These are phyloP conservation scores for Hypoxylon sp. DNA, from an alignment of 2,329 filamentous ascomycete species.

Conservation along the genomic window DNA sequence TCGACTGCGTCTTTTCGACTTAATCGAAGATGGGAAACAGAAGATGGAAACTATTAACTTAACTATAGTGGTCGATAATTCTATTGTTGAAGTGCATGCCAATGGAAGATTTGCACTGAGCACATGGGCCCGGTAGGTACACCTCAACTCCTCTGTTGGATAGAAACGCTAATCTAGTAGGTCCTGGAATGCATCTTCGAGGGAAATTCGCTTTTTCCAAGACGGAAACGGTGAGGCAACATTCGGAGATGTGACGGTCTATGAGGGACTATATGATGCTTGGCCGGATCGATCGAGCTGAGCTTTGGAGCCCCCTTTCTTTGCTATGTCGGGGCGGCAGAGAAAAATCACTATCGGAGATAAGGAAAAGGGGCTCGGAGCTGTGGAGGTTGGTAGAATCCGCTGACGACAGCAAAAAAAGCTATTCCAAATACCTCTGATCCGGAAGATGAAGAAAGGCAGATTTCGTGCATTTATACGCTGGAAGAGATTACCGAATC, in stretches of 20 bases:
- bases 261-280: constrained; percentile 58
- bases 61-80: constrained; percentile 60
- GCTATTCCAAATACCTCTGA: neutral
- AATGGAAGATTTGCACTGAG: constrained; percentile 60
- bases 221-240: constrained; percentile 53
- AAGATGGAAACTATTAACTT: constrained; percentile 58
- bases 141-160: neutral
- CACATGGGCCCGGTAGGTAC: constrained; percentile 60
- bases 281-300: constrained; percentile 53
- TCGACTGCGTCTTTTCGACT: constrained; percentile 59
- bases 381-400: neutral
- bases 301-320: neutral
- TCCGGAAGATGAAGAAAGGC: neutral
- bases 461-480: neutral
- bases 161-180: constrained; percentile 48
- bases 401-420: neutral
- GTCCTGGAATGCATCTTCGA: constrained; percentile 57
- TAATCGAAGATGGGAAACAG: constrained; percentile 50
- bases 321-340: neutral
- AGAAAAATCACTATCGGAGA: neutral
- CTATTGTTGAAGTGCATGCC: constrained; percentile 58
- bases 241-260: constrained; percentile 55
- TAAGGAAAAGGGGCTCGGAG: constrained; percentile 1
- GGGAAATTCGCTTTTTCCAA: constrained; percentile 56
- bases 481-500: neutral